Evolutionary conservation across 257 asterid species (phyloP).

Genomic region (Rauvolfia tetraphylla): DNA sequence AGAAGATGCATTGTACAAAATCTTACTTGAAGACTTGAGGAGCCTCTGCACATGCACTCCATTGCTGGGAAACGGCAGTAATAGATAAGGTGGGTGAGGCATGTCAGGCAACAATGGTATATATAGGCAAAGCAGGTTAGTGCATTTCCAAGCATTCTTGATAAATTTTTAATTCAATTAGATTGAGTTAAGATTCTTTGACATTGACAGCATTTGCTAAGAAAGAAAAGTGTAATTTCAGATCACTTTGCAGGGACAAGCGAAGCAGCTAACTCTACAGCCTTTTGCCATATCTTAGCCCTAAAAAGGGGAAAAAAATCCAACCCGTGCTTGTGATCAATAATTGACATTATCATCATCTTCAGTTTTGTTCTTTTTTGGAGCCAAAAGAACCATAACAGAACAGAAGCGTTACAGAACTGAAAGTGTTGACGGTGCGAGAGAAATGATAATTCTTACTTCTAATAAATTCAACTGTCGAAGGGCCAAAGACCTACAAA

Average conservation of each 20-base stretch:
- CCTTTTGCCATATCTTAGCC: background rate
- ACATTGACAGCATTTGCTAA: background rate
- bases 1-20: background rate
- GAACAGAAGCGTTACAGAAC: too few relatives aligned
- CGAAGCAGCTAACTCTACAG: background rate
- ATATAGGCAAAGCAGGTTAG: slow-evolving; percentile 25
- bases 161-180: background rate
- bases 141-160: background rate
- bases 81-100: slow-evolving; percentile 5
- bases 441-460: too few relatives aligned
- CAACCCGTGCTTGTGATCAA: background rate
- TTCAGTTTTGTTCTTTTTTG: background rate
- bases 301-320: background rate
- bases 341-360: background rate
- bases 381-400: background rate
- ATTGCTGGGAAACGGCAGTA: slow-evolving; percentile 17
- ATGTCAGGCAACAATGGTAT: slow-evolving; percentile 18
- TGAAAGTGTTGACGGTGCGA: background rate
- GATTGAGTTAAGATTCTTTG: slow-evolving; percentile 3
- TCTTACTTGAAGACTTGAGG: slow-evolving; percentile 32
- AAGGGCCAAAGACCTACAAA: too few relatives aligned
- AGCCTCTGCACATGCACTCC: slow-evolving; percentile 16
- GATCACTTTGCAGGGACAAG: background rate
- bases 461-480: too few relatives aligned
- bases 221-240: background rate